Conservation (phyloP, 192 early-diverging fungal genomes). For the Coemansia sp. region DNA sequence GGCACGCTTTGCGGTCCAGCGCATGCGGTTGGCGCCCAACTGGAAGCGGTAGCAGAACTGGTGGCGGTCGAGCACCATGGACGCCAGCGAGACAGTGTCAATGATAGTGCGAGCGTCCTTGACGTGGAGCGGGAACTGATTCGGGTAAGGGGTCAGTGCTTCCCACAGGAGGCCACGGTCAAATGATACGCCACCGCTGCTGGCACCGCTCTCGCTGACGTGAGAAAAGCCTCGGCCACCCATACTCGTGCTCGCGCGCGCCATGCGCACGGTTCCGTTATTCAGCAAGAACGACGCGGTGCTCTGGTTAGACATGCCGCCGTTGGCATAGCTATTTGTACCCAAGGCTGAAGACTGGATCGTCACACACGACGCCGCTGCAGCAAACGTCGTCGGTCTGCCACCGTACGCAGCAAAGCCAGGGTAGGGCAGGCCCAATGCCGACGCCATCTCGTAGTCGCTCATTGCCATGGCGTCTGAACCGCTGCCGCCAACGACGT, state of each 20-base stretch:
- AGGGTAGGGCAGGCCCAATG: conserved; percentile 47
- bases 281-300: conserved; percentile 40
- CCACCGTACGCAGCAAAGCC: conserved; percentile 16
- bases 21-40: conserved; percentile 46
- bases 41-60: conserved; percentile 58
- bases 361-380: conserved; percentile 48
- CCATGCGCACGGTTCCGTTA: conserved; percentile 41
- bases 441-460: conserved; percentile 54
- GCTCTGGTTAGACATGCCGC: conserved; percentile 34
- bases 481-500: not conserved
- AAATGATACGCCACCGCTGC: conserved; percentile 14
- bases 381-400: not conserved
- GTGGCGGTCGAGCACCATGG: conserved; percentile 56
- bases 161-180: conserved; percentile 53
- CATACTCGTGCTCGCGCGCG: conserved; percentile 34
- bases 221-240: conserved; percentile 16
- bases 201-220: conserved; percentile 6
- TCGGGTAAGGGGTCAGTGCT: conserved; percentile 52
- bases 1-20: conserved; percentile 46
- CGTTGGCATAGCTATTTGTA: conserved; percentile 17
- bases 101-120: conserved; percentile 48
- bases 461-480: conserved; percentile 24
- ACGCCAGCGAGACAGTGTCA: conserved; percentile 46
- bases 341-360: conserved; percentile 46
- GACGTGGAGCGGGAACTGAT: conserved; percentile 57